Evolutionary conservation across 495 filamentous ascomycete genomes (phyloP).

Genomic region (Hypoxylon fragiforme): DNA sequence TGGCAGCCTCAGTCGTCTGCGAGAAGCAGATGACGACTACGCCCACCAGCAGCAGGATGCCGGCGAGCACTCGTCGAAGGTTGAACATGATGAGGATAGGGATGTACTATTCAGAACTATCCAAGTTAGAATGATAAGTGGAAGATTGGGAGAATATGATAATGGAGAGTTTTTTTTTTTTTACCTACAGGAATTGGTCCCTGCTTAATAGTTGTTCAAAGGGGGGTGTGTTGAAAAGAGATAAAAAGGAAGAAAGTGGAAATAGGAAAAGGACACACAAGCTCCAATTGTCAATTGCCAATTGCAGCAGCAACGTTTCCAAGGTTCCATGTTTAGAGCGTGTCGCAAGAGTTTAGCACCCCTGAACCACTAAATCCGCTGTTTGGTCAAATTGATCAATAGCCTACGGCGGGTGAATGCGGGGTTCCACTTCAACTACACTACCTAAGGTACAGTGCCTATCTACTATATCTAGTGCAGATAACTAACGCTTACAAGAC

Average conservation of each 20-base stretch:
- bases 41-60: slow-evolving; percentile 74
- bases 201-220: slow-evolving; percentile 1
- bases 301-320: too few relatives aligned
- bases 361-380: slow-evolving; percentile 14
- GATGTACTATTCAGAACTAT: slow-evolving; percentile 3
- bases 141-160: background rate
- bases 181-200: slow-evolving; percentile 7
- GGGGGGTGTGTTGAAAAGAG: too few relatives aligned
- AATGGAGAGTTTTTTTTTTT: too few relatives aligned
- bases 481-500: slow-evolving; percentile 7
- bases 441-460: too few relatives aligned
- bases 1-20: slow-evolving; percentile 70
- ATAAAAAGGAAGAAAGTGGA: slow-evolving; percentile 8
- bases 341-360: slow-evolving; percentile 20
- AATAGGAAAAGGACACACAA: slow-evolving; percentile 30
- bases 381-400: too few relatives aligned
- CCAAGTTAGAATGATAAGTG: slow-evolving; percentile 10
- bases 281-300: slow-evolving; percentile 28
- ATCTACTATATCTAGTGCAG: too few relatives aligned
- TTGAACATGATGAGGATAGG: slow-evolving; percentile 55
- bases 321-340: slow-evolving; percentile 20
- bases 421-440: slow-evolving; percentile 26
- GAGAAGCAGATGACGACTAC: slow-evolving; percentile 71
- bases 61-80: slow-evolving; percentile 61
- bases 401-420: slow-evolving; percentile 18